A percentile compares a stretch with the other conserved stretches of the same genome.
Evolutionary conservation across 352 stramenopile species (phyloP).

Genomic region (Globisporangium emineosum): DNA sequence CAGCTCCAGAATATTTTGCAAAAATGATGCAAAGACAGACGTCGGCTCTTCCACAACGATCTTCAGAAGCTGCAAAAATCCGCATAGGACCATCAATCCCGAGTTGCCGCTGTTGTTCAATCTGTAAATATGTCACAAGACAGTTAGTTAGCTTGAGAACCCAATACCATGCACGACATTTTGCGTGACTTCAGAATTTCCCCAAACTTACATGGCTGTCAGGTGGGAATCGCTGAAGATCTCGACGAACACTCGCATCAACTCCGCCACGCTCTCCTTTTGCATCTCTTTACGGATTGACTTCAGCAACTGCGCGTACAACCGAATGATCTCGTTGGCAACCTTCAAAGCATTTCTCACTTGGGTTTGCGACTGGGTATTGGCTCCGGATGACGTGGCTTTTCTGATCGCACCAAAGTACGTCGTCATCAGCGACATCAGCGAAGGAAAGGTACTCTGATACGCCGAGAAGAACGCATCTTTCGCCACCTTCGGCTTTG

Average conservation of each 20-base stretch:
- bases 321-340: conserved; percentile 74
- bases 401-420: conserved; percentile 71
- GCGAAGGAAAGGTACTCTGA: conserved; percentile 47
- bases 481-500: conserved; percentile 75
- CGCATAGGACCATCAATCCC: conserved; percentile 68
- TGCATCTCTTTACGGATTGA: conserved; percentile 83
- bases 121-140: conserved; percentile 23
- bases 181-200: not conserved
- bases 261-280: conserved; percentile 61
- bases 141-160: not conserved
- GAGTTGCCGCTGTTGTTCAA: conserved; percentile 58
- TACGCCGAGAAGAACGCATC: conserved; percentile 69
- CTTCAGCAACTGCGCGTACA: conserved; percentile 77
- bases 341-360: conserved; percentile 68
- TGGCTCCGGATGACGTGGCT: conserved; percentile 23
- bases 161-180: not conserved
- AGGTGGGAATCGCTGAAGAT: conserved; percentile 78
- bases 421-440: conserved; percentile 62
- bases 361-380: conserved; percentile 31
- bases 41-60: conserved; percentile 80
- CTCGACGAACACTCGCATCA: conserved; percentile 77
- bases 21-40: conserved; percentile 63
- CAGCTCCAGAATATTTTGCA: conserved; percentile 74
- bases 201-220: conserved; percentile 48
- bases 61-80: conserved; percentile 72